Evolutionary conservation across 2,329 filamentous ascomycete species (phyloP).

Genomic region (Decorospora gaudefroyi): DNA sequence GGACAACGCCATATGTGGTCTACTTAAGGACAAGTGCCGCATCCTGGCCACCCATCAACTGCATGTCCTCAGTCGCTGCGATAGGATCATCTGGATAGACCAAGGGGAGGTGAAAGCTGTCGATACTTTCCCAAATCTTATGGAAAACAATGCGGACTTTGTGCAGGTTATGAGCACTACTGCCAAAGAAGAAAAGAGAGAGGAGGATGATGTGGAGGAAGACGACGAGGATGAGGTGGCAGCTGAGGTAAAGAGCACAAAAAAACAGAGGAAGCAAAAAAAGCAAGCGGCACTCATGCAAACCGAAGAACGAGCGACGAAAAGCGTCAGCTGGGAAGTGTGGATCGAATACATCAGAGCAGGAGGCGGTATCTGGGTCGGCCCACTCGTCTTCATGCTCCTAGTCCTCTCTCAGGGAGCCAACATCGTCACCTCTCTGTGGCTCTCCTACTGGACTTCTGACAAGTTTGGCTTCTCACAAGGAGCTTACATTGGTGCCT

Average conservation of each 20-base stretch:
- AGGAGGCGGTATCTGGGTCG: slow-evolving; percentile 72
- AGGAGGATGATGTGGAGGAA: slow-evolving; percentile 54
- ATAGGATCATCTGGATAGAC: slow-evolving; percentile 93
- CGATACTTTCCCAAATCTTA: slow-evolving; percentile 87
- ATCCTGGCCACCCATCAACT: slow-evolving; percentile 94
- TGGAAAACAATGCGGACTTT: slow-evolving; percentile 77
- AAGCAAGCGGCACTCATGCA: slow-evolving; percentile 71
- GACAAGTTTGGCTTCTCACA: slow-evolving; percentile 70
- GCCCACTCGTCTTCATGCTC: slow-evolving; percentile 65
- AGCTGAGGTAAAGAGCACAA: slow-evolving; percentile 64
- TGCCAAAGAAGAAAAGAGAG: slow-evolving; percentile 62
- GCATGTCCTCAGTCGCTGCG: slow-evolving; percentile 87
- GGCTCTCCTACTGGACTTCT: slow-evolving; percentile 93
- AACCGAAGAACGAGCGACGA: slow-evolving; percentile 69
- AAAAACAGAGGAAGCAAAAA: slow-evolving; percentile 49
- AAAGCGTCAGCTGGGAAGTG: slow-evolving; percentile 78
- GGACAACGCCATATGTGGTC: slow-evolving; percentile 88
- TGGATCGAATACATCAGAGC: slow-evolving; percentile 78
- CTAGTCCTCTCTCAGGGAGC: slow-evolving; percentile 76
- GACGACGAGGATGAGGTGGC: slow-evolving; percentile 56
- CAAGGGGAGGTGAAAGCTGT: slow-evolving; percentile 80
- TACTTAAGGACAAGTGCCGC: slow-evolving; percentile 85
- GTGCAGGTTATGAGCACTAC: slow-evolving; percentile 81
- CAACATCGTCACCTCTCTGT: slow-evolving; percentile 86
- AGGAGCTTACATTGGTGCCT: slow-evolving; percentile 71